Conservation (phyloP, 2,329 filamentous ascomycete species). For the Epichloe sp. region DNA sequence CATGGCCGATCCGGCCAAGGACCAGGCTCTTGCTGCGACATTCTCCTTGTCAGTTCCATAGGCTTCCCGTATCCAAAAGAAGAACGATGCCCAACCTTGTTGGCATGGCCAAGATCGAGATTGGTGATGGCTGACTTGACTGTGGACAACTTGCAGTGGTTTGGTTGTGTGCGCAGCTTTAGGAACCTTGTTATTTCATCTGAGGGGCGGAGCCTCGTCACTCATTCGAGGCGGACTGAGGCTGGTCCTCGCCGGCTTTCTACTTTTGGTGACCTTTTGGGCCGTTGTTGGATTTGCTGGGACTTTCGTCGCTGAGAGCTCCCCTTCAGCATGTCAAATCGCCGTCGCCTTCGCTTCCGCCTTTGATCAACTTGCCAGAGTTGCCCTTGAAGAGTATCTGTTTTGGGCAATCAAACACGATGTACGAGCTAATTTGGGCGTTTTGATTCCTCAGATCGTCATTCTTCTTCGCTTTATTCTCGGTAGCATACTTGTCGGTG, state of each 20-base stretch:
- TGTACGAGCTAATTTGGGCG: constrained; percentile 22
- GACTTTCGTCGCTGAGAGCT: constrained; percentile 31
- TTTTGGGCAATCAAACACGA: constrained; percentile 35
- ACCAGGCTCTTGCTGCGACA: constrained; percentile 37
- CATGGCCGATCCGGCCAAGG: constrained; percentile 33
- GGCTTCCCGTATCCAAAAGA: neutral
- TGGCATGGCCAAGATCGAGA: neutral
- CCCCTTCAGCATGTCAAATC: constrained; percentile 35
- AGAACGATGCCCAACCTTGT: neutral
- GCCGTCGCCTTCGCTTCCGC: constrained; percentile 36
- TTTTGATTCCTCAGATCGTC: constrained; percentile 31
- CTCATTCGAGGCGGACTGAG: constrained; percentile 45
- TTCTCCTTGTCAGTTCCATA: constrained; percentile 38
- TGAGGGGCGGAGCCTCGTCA: constrained; percentile 33
- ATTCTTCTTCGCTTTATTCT: constrained; percentile 36
- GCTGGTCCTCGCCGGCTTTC: constrained; percentile 48
- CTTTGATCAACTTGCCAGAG: constrained; percentile 44
- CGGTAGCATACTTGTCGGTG: constrained; percentile 40
- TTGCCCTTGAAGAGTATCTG: constrained; percentile 40
- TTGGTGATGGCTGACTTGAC: neutral
- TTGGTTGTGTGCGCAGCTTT: constrained; percentile 39
- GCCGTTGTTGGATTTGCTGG: constrained; percentile 37
- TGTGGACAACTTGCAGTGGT: constrained; percentile 22
- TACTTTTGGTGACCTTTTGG: constrained; percentile 39
- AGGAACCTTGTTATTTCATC: constrained; percentile 31